Evolutionary conservation across 345 rosid species (phyloP).

Genomic region (Raphanus raphanistrum): DNA sequence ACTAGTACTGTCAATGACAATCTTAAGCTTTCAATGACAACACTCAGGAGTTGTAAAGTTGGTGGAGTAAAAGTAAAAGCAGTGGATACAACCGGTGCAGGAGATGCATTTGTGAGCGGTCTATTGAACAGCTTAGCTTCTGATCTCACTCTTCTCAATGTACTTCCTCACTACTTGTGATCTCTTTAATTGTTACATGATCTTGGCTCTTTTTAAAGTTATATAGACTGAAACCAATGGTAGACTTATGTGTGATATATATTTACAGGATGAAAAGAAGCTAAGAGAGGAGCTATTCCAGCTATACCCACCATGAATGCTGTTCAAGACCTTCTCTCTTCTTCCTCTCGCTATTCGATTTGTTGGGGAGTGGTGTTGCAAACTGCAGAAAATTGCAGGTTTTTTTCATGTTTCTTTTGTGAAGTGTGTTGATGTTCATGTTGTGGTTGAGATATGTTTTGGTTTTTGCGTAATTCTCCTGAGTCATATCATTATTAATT

Average conservation of each 20-base stretch:
- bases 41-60: conserved; percentile 80
- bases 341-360: conserved; percentile 20
- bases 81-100: conserved; percentile 87
- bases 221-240: not conserved
- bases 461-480: too few species aligned
- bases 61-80: conserved; percentile 62
- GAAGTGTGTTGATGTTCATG: too few species aligned
- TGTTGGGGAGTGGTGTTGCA: too few species aligned
- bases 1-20: too few species aligned
- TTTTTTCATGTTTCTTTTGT: too few species aligned
- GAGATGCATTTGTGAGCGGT: conserved; percentile 82
- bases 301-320: conserved; percentile 75
- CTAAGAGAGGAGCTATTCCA: conserved; percentile 94
- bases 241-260: not conserved
- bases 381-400: too few species aligned
- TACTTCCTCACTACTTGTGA: conserved; percentile 23
- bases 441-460: too few species aligned
- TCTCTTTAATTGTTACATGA: not conserved
- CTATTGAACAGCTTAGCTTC: conserved; percentile 60
- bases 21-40: conserved; percentile 88
- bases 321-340: conserved; percentile 50
- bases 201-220: not conserved
- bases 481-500: too few species aligned
- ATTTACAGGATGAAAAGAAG: conserved; percentile 70
- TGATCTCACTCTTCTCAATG: conserved; percentile 52